Base-by-base conservation (phyloP, 2,329 filamentous ascomycete species). In the Pseudonectria foliicola region DNA sequence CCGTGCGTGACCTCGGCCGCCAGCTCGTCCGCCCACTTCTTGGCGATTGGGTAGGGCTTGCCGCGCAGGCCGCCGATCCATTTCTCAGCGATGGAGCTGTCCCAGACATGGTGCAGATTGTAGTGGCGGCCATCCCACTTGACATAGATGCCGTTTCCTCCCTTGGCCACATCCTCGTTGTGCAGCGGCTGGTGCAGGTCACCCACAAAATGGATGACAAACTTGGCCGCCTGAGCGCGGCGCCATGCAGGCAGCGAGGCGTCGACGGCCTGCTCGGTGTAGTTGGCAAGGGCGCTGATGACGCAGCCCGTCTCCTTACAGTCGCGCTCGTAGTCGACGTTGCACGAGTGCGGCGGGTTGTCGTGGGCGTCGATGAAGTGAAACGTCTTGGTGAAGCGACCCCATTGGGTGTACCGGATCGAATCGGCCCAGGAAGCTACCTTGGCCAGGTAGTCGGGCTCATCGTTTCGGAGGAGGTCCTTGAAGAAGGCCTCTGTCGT, bases 31-130 rank as follows among this genome's bases (percentile, higher is more conserved):
- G 79, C 74, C 73, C 79, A 83, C 27, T 53, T 54, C 33, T 63
- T 55, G 2, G 76, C 77, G 29, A 69, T 61, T 5, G 57, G 55
- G 39, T 71, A 75, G 1, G 70, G 56, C 59, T 64, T 56, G 52
- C 73, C 60, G 26, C 64, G 60, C 28, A 63, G 54, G n/a, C 69
- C 74, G 3, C 79, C 79, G 2, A 81, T 63, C 49, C 75, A 60
- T 51, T 79, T 74, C 60, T 83, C 79, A 1, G 76, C 70, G 42
- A 86, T 85, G 45, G 71, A 74, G 34, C 72, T 76, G 53, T 87
- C 83, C 82, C 82, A 87, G 12, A 85, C 74, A 38, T 80, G 71
- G 52, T 87, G 83, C 27, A 87, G 67, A 52, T 87, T 87, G 36
- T 73, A 68, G 18, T 64, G 57, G 21, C 59, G 55, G 3, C 68